Evolutionary conservation across 2,329 filamentous ascomycete genomes (phyloP).

Genomic region (Plectosphaerella plurivora): DNA sequence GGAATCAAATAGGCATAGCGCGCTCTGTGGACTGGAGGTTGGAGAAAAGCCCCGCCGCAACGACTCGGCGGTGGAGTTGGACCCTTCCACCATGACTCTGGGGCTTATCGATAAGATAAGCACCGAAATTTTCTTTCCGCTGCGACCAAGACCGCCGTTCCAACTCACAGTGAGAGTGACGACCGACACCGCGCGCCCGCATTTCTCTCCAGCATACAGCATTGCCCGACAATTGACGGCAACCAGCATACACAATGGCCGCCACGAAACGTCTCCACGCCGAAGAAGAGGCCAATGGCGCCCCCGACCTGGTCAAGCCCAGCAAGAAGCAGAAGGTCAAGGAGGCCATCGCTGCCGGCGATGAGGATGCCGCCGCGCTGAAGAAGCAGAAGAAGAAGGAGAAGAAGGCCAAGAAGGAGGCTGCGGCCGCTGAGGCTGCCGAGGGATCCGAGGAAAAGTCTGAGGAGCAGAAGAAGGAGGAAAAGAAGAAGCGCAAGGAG

Average conservation of each 20-base stretch:
- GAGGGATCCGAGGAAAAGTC: slow-evolving; percentile 13
- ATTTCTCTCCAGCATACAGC: not conserved
- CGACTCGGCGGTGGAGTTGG: too few relatives aligned
- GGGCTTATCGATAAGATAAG: slow-evolving; percentile 1
- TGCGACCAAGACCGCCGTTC: not conserved
- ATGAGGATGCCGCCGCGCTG: slow-evolving; percentile 12
- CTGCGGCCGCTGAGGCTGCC: slow-evolving; percentile 12
- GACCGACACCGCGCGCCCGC: not conserved
- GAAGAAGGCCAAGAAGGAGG: slow-evolving; percentile 20
- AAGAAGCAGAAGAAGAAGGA: slow-evolving; percentile 39
- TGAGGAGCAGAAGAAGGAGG: slow-evolving; percentile 23
- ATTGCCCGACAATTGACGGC: not conserved
- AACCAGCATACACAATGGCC: slow-evolving; percentile 22
- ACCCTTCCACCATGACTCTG: too few relatives aligned
- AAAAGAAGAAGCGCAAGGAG: slow-evolving; percentile 18
- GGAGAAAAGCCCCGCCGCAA: too few relatives aligned
- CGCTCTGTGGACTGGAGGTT: too few relatives aligned
- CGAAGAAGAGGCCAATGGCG: slow-evolving; percentile 25
- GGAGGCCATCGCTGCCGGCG: slow-evolving; percentile 16
- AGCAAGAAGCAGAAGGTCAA: slow-evolving; percentile 35
- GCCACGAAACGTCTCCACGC: slow-evolving; percentile 33
- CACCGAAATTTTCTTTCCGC: not conserved
- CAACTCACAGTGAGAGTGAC: not conserved
- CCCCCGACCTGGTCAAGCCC: slow-evolving; percentile 20
- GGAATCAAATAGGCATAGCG: too few relatives aligned